Percentiles rank a stretch among this genome's conserved stretches.
phyloP scores from a whole-genome alignment of 169 alveolate species.

The Eimeria necatrix region DNA sequence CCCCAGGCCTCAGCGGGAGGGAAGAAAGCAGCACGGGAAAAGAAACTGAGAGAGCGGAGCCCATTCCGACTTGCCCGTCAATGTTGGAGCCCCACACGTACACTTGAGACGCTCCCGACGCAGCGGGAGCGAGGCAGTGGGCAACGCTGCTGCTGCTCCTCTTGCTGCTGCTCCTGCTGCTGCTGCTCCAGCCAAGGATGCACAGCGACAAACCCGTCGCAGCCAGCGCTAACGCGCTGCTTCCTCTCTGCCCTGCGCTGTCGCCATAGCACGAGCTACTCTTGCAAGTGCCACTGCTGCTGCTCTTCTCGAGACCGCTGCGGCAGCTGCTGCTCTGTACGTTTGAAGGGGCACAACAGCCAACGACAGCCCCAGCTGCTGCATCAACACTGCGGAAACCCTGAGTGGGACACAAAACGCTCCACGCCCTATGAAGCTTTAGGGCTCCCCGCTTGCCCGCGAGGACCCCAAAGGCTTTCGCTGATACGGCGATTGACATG shows the following conservation, averaged over 20 bases:
- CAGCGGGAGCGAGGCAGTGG: not conserved
- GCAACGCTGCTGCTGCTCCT: not conserved
- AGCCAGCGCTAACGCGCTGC: not conserved
- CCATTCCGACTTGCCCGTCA: conserved; percentile 81
- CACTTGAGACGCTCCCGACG: conserved; percentile 12
- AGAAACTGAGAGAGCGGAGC: conserved; percentile 50
- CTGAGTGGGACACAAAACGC: too few species aligned
- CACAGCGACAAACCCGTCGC: conserved; percentile 7
- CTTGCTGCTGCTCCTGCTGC: conserved; percentile 14
- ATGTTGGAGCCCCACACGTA: conserved; percentile 82
- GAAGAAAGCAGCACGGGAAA: conserved; percentile 42
- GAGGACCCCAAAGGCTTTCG: not conserved
- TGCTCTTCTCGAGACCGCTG: not conserved
- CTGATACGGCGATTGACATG: conserved; percentile 22
- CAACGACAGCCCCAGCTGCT: not conserved
- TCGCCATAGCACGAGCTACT: not conserved
- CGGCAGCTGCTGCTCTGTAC: not conserved
- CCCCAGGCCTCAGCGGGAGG: conserved; percentile 43
- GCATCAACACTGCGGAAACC: not conserved
- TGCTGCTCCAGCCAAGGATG: not conserved
- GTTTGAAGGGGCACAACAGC: not conserved
- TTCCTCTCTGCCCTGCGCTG: not conserved
- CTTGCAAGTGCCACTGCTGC: conserved; percentile 13
- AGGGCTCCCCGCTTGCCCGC: not conserved
- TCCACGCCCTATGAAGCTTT: too few species aligned